A percentile compares a stretch with the other conserved stretches of the same genome.
Evolutionary conservation across 768 basidiomycete species (phyloP).

Genomic region (Hericium rajendrae): DNA sequence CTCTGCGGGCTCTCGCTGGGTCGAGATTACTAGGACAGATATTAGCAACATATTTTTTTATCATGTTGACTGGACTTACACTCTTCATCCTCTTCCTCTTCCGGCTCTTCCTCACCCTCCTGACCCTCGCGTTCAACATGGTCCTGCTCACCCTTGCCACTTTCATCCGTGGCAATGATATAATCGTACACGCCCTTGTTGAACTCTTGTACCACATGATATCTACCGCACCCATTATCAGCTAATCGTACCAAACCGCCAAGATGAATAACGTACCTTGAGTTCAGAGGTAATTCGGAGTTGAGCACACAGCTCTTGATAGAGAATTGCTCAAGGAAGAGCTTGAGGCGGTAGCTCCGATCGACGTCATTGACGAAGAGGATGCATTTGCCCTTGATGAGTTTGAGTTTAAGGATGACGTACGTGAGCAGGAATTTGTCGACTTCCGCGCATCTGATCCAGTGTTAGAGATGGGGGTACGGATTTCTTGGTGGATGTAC

Average conservation of each 20-base stretch:
- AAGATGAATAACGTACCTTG: constrained; percentile 40
- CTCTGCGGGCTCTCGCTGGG: constrained; percentile 5
- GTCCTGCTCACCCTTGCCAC: constrained; percentile 41
- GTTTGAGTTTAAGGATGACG: constrained; percentile 91
- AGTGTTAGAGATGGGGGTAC: not conserved
- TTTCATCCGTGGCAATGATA: constrained; percentile 96
- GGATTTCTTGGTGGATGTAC: not conserved
- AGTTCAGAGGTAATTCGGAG: constrained; percentile 91
- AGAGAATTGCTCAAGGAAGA: constrained; percentile 97
- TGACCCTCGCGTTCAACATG: constrained; percentile 39
- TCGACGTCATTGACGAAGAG: constrained; percentile 96
- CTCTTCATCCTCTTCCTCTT: constrained; percentile 26
- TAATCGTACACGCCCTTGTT: constrained; percentile 98
- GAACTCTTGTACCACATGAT: constrained; percentile 96
- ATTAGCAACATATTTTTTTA: not conserved
- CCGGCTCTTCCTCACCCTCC: constrained; percentile 30
- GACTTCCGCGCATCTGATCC: constrained; percentile 70
- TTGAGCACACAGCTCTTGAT: constrained; percentile 95
- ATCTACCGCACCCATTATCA: constrained; percentile 34
- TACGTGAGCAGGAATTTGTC: constrained; percentile 97
- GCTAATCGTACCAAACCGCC: not conserved
- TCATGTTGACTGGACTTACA: constrained; percentile 19
- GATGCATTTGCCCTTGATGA: constrained; percentile 93
- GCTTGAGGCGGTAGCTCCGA: constrained; percentile 86
- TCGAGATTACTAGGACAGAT: constrained; percentile 30